Percentiles rank a stretch among this genome's conserved stretches.
Conservation (phyloP, 2,329 filamentous ascomycete species). For the Fusarium papillatum region DNA sequence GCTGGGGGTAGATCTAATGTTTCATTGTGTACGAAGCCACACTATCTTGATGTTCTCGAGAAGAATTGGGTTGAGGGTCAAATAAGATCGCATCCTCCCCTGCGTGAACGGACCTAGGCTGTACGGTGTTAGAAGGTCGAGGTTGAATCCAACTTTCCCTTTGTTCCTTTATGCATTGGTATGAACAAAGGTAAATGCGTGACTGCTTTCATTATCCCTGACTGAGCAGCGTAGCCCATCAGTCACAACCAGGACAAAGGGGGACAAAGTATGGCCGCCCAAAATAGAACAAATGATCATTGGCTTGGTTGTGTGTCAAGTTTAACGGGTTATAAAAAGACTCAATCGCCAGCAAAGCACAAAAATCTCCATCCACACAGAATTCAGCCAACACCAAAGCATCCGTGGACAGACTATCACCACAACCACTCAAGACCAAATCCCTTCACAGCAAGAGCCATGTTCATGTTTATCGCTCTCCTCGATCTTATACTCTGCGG, state of each 20-base stretch:
- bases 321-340: background rate
- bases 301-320: background rate
- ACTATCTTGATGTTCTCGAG: background rate
- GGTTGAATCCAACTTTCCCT: background rate
- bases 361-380: background rate
- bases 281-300: background rate
- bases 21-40: too few species aligned
- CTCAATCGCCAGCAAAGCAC: background rate
- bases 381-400: background rate
- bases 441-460: background rate
- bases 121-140: background rate
- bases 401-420: background rate
- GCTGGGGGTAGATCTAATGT: too few species aligned
- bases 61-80: background rate
- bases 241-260: background rate
- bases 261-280: background rate
- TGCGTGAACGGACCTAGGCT: background rate
- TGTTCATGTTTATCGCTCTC: background rate
- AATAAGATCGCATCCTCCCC: background rate
- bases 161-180: background rate
- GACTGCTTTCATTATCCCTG: background rate
- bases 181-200: background rate
- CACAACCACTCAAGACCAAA: background rate
- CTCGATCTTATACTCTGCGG: too few species aligned
- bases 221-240: background rate